phyloP scores from a whole-genome alignment of 2,329 filamentous ascomycete species.

The Grosmannia clavigera region DNA sequence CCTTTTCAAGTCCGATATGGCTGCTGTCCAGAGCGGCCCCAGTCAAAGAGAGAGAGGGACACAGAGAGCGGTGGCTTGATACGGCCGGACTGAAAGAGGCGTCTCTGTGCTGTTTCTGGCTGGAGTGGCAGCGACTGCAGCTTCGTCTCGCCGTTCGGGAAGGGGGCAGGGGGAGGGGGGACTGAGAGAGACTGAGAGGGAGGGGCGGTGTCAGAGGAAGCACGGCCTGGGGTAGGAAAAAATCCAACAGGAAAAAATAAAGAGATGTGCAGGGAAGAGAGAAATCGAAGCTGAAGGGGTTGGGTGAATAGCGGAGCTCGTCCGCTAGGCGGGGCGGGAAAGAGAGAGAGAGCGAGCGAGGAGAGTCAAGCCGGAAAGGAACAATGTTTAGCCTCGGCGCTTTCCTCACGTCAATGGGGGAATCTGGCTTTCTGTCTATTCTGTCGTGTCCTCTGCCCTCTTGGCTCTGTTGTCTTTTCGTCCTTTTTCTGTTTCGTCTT shows the following conservation, averaged over 20 bases:
- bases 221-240: neutral
- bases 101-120: neutral
- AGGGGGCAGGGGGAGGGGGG: neutral
- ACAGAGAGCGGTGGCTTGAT: neutral
- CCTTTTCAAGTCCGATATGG: neutral
- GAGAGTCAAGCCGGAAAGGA: neutral
- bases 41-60: neutral
- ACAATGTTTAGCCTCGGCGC: neutral
- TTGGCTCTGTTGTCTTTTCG: no score
- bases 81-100: neutral
- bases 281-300: conserved; percentile 4
- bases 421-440: no score
- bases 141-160: neutral
- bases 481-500: no score
- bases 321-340: conserved; percentile 1
- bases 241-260: neutral
- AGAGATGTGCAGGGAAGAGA: neutral
- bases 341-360: neutral
- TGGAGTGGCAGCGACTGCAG: neutral
- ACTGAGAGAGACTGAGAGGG: neutral
- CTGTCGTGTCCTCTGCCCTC: no score
- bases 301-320: conserved; percentile 3
- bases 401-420: neutral
- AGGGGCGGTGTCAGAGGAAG: neutral
- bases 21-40: neutral